A percentile compares a stretch with the other conserved stretches of the same genome.
These are phyloP conservation scores for Aureobasidium namibiae DNA, from an alignment of 2,329 filamentous ascomycete genomes.

Conservation along the genomic window DNA sequence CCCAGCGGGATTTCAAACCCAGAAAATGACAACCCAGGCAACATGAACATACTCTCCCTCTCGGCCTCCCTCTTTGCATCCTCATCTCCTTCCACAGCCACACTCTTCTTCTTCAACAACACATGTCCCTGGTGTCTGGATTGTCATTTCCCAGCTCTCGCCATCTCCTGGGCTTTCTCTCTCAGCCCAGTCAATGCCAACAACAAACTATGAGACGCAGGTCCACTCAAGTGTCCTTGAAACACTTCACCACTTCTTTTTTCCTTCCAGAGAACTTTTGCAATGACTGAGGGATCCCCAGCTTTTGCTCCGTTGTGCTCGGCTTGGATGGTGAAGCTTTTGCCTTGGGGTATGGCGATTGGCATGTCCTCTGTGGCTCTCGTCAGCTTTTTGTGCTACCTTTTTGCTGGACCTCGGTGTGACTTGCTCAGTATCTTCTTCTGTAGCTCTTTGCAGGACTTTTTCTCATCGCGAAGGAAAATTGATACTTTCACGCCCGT, in stretches of 20 bases:
- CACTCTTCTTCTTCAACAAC: too few species aligned
- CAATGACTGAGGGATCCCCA: not conserved
- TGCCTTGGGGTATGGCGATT: not conserved
- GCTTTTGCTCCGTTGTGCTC: not conserved
- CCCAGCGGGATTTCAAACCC: not conserved
- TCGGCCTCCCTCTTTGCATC: not conserved
- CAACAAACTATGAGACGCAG: not conserved
- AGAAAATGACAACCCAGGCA: conserved; percentile 2
- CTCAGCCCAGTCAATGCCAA: not conserved
- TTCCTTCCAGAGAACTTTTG: conserved; percentile 3
- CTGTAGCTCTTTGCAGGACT: not conserved
- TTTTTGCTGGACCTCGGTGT: not conserved
- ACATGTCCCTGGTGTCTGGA: not conserved
- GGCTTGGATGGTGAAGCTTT: not conserved
- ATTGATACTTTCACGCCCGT: not conserved
- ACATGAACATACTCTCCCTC: conserved; percentile 1
- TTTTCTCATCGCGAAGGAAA: not conserved
- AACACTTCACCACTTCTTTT: conserved; percentile 1
- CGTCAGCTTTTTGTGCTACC: not conserved
- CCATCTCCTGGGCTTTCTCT: not conserved
- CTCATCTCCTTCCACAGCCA: not conserved
- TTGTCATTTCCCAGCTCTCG: conserved; percentile 6
- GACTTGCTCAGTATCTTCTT: conserved; percentile 6
- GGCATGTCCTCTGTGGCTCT: not conserved
- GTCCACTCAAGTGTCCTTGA: not conserved